These are phyloP conservation scores for Astathelohania contejeani DNA, from an alignment of 371 early-diverging fungal species.

Conservation along the genomic window DNA sequence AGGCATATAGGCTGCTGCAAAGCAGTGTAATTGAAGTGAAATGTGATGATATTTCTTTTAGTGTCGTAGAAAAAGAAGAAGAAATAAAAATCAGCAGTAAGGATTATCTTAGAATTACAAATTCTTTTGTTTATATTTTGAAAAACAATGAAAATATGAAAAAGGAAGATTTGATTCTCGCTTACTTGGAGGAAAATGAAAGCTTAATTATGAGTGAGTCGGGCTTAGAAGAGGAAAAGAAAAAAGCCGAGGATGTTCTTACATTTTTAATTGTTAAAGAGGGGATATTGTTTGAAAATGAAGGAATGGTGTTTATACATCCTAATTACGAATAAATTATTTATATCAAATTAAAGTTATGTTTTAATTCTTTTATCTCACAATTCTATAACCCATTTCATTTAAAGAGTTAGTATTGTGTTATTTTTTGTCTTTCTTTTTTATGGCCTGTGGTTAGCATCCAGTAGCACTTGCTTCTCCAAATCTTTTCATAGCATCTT, in stretches of 20 bases:
- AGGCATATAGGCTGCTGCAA: constrained; percentile 71
- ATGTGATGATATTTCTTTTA: constrained; percentile 64
- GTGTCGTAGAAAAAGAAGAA: constrained; percentile 50
- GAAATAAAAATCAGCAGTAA: constrained; percentile 34
- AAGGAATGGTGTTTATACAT: constrained; percentile 47
- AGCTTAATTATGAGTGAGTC: constrained; percentile 59
- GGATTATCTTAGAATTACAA: constrained; percentile 39
- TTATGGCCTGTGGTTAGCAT: too few species aligned
- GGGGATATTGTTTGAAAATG: constrained; percentile 47
- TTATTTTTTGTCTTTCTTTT: too few species aligned
- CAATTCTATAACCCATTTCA: too few species aligned
- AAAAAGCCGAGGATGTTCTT: constrained; percentile 61
- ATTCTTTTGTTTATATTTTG: constrained; percentile 39
- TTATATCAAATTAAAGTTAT: too few species aligned
- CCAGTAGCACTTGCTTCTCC: too few species aligned
- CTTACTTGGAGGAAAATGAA: constrained; percentile 61
- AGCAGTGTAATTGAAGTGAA: constrained; percentile 78
- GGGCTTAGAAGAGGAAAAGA: constrained; percentile 56
- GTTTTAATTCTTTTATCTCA: too few species aligned
- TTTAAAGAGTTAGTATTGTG: too few species aligned
- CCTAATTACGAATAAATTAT: constrained; percentile 51
- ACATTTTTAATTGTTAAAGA: constrained; percentile 53
- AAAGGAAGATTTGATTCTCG: constrained; percentile 60
- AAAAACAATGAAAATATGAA: constrained; percentile 26
- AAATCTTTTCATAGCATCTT: too few species aligned